These are phyloP conservation scores for Antrodiella citrinella DNA, from an alignment of 768 basidiomycete species.

Conservation along the genomic window DNA sequence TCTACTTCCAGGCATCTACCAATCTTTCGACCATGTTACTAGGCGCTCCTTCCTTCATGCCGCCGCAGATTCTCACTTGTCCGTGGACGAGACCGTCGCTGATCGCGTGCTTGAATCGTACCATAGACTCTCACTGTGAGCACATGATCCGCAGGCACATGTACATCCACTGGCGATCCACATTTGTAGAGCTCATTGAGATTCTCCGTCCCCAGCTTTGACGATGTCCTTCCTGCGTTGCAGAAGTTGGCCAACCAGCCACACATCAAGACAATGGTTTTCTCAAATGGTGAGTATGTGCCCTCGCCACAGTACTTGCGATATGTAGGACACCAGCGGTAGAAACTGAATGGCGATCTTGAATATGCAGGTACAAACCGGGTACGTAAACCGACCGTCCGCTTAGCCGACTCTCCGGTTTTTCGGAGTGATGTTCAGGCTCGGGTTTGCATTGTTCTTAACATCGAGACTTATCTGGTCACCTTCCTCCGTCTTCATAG, in stretches of 20 bases:
- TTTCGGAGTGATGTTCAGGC: too few relatives aligned
- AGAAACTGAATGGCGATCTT: too few relatives aligned
- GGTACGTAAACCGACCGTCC: slow-evolving; percentile 4
- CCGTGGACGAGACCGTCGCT: slow-evolving; percentile 3
- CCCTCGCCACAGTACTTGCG: too few relatives aligned
- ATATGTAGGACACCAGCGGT: too few relatives aligned
- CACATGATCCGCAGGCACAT: background rate
- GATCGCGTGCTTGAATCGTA: slow-evolving; percentile 17
- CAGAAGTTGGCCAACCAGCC: slow-evolving; percentile 8
- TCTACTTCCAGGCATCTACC: slow-evolving; percentile 17
- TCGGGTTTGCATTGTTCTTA: too few relatives aligned
- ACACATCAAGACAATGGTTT: slow-evolving; percentile 15
- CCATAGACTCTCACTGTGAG: slow-evolving; percentile 15
- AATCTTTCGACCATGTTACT: slow-evolving; percentile 21
- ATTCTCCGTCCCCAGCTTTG: slow-evolving; percentile 11
- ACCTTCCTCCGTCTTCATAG: slow-evolving; percentile 10
- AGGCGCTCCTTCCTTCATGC: slow-evolving; percentile 19
- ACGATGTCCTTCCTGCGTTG: slow-evolving; percentile 16
- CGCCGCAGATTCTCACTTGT: slow-evolving; percentile 10
- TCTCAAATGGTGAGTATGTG: slow-evolving; percentile 24
- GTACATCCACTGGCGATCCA: background rate
- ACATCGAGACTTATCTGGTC: too few relatives aligned
- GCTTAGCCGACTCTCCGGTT: too few relatives aligned
- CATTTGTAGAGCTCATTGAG: background rate
- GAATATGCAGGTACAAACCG: background rate